Conservation (phyloP, 164 flowering plant species). For the Magnolia kwangsiensis region DNA sequence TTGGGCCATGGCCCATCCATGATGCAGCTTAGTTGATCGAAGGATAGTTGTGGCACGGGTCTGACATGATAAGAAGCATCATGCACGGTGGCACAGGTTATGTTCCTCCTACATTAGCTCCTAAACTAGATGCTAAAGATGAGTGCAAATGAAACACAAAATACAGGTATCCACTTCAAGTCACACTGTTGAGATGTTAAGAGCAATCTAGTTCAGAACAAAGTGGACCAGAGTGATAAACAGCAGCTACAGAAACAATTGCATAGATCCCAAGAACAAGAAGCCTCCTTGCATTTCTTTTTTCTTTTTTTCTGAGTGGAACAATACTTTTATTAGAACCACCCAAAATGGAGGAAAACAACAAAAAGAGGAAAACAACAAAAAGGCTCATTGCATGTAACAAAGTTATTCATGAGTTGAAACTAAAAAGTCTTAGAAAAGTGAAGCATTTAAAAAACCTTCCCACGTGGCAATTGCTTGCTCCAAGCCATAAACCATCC, state of each 20-base stretch:
- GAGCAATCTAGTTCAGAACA: no score
- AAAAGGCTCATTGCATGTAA: slow-evolving; percentile 3
- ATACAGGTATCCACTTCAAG: background rate
- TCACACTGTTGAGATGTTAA: no score
- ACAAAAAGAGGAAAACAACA: background rate
- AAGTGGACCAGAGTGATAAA: no score
- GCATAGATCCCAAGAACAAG: no score
- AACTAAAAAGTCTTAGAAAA: background rate
- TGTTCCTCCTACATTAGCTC: background rate
- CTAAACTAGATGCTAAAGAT: background rate
- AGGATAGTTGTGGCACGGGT: no score
- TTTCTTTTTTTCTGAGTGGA: no score
- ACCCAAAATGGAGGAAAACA: background rate
- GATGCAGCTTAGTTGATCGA: background rate
- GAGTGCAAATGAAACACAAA: slow-evolving; percentile 3
- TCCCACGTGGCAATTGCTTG: slow-evolving; percentile 97
- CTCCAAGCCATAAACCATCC: slow-evolving; percentile 89
- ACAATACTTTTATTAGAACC: no score
- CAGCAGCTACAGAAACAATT: no score
- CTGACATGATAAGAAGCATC: no score
- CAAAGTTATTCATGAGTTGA: background rate
- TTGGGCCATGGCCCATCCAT: background rate
- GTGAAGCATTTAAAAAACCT: slow-evolving; percentile 42
- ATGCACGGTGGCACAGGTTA: background rate
- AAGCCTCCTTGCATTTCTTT: no score